Percentiles rank a stretch among this genome's conserved stretches.
Conservation (phyloP, 1,284 basidiomycete species). For the Trichosporon asahii region DNA sequence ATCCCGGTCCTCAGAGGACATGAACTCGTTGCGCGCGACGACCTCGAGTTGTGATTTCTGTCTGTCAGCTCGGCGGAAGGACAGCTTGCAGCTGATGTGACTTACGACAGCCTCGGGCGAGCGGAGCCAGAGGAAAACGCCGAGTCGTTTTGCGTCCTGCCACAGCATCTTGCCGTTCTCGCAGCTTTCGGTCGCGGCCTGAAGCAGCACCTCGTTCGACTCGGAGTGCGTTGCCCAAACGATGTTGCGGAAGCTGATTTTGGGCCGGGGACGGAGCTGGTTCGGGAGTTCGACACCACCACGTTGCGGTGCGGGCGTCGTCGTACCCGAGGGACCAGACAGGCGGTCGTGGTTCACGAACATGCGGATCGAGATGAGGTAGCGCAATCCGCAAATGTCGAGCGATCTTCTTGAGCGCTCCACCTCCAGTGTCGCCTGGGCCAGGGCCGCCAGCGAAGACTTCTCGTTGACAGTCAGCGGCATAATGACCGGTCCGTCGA, state of each 20-base stretch:
- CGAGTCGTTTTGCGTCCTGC: constrained; percentile 78
- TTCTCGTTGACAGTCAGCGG: constrained; percentile 73
- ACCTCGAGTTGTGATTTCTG: constrained; percentile 78
- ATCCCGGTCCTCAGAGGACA: constrained; percentile 77
- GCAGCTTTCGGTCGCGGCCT: constrained; percentile 67
- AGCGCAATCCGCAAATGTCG: constrained; percentile 83
- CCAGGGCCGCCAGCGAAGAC: constrained; percentile 70
- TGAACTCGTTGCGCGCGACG: constrained; percentile 90
- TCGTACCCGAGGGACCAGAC: constrained; percentile 22
- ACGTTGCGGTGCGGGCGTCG: constrained; percentile 22
- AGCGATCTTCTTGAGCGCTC: constrained; percentile 80
- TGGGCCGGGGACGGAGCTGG: background rate
- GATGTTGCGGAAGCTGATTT: constrained; percentile 73
- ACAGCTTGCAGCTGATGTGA: constrained; percentile 16
- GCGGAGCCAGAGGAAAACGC: constrained; percentile 82
- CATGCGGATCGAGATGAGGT: constrained; percentile 78
- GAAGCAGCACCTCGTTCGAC: constrained; percentile 76
- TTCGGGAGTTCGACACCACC: background rate
- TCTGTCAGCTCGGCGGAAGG: background rate
- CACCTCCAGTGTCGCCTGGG: constrained; percentile 83
- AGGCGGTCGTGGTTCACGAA: constrained; percentile 43
- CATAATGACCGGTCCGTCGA: constrained; percentile 64
- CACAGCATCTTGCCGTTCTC: constrained; percentile 74
- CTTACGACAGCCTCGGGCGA: constrained; percentile 71
- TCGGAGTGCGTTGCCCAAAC: constrained; percentile 94